Conservation (phyloP, 495 filamentous ascomycete species). For the Neurospora intermedia region DNA sequence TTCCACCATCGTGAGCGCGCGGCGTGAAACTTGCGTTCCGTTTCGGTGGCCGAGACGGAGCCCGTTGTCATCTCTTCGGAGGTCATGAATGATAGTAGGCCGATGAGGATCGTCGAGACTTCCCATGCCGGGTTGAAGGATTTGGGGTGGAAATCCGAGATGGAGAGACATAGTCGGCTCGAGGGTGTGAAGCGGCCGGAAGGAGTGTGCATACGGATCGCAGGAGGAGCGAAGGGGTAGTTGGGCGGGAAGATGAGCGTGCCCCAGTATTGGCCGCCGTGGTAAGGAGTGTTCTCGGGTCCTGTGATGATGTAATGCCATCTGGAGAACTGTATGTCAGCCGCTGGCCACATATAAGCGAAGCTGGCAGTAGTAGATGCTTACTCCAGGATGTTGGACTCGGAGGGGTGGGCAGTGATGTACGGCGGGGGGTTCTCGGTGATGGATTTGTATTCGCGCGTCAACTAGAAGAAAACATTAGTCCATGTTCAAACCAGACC, state of each 20-base stretch:
- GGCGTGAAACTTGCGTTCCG: conserved; percentile 70
- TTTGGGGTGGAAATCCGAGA: conserved; percentile 93
- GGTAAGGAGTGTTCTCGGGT: conserved; percentile 88
- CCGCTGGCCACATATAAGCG: not conserved
- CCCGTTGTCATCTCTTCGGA: conserved; percentile 98
- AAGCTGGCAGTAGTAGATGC: not conserved
- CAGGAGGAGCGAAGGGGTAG: conserved; percentile 94
- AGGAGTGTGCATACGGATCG: conserved; percentile 98
- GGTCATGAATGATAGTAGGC: conserved; percentile 93
- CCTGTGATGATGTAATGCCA: conserved; percentile 99
- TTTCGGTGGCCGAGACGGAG: conserved; percentile 65
- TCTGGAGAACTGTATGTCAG: conserved; percentile 32
- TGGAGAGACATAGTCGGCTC: conserved; percentile 85
- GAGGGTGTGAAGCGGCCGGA: conserved; percentile 90
- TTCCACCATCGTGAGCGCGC: conserved; percentile 91
- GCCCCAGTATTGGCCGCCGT: conserved; percentile 96
- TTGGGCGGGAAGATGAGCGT: conserved; percentile 90
- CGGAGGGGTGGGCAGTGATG: conserved; percentile 88
- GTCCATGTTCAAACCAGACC: not conserved
- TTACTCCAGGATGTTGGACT: conserved; percentile 88
- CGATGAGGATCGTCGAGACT: conserved; percentile 90
- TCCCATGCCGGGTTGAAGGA: conserved; percentile 99
- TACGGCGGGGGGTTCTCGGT: conserved; percentile 86
- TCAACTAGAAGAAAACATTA: conserved; percentile 46
- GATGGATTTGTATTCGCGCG: conserved; percentile 88